Evolutionary conservation across 768 basidiomycete genomes (phyloP).

Genomic region (Mycena leptocephala): DNA sequence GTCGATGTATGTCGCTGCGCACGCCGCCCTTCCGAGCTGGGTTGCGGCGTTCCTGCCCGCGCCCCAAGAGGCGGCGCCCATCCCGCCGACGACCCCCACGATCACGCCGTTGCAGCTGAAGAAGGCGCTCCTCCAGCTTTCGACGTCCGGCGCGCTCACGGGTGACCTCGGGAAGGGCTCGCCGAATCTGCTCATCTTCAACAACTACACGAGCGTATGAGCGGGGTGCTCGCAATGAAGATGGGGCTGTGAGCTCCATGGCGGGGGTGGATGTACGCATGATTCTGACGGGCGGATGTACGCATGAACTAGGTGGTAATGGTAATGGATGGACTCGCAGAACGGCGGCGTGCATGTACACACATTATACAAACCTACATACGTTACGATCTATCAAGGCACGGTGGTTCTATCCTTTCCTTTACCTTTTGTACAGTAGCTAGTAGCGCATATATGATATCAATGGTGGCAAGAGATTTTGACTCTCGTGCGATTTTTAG

Average conservation of each 20-base stretch:
- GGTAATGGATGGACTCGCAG: background rate
- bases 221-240: background rate
- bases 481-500: too few species aligned
- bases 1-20: conserved; percentile 69
- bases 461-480: background rate
- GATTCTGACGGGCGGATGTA: background rate
- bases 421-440: background rate
- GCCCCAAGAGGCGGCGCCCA: conserved; percentile 64
- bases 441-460: background rate
- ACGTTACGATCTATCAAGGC: background rate
- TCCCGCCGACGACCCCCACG: conserved; percentile 56
- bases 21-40: conserved; percentile 73
- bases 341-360: background rate
- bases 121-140: conserved; percentile 76
- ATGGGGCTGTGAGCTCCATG: background rate
- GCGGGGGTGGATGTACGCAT: background rate
- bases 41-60: conserved; percentile 72
- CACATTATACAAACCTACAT: background rate
- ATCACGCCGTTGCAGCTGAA: conserved; percentile 85
- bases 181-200: conserved; percentile 84
- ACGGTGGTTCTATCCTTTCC: background rate
- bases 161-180: conserved; percentile 67
- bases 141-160: conserved; percentile 66
- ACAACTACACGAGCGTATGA: conserved; percentile 73
- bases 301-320: too few species aligned